Conservation (phyloP, 208 protist genomes). For the Acanthamoeba culbertsoni region DNA sequence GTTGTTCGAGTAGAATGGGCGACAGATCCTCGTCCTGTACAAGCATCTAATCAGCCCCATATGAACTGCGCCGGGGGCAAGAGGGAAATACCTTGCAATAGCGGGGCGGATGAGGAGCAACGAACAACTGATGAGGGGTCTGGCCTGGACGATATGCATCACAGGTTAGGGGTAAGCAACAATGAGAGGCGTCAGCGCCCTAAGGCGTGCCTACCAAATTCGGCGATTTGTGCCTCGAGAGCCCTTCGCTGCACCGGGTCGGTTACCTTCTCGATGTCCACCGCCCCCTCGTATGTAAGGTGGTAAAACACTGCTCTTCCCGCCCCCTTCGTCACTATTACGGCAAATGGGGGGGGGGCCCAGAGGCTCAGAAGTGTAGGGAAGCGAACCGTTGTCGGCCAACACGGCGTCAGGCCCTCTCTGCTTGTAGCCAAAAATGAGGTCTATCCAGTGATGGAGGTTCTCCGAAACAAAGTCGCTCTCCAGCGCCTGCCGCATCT, state of each 20-base stretch:
- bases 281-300: conserved; percentile 95
- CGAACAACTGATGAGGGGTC: conserved; percentile 47
- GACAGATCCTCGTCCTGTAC: neutral
- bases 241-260: conserved; percentile 85
- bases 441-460: conserved; percentile 97
- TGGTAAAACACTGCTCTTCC: conserved; percentile 95
- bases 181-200: conserved; percentile 93
- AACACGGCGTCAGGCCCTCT: conserved; percentile 84
- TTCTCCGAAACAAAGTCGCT: conserved; percentile 88
- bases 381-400: conserved; percentile 85
- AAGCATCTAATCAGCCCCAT: neutral
- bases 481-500: conserved; percentile 94
- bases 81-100: neutral
- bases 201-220: conserved; percentile 96
- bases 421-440: conserved; percentile 97
- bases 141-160: neutral
- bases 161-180: conserved; percentile 84
- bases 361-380: neutral
- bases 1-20: neutral
- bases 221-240: conserved; percentile 93
- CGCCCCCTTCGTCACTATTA: no score
- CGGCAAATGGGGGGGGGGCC: neutral
- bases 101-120: neutral
- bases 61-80: neutral
- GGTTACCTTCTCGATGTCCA: conserved; percentile 85